Conservation (phyloP, 2,329 filamentous ascomycete genomes). For the Fusarium sp. region DNA sequence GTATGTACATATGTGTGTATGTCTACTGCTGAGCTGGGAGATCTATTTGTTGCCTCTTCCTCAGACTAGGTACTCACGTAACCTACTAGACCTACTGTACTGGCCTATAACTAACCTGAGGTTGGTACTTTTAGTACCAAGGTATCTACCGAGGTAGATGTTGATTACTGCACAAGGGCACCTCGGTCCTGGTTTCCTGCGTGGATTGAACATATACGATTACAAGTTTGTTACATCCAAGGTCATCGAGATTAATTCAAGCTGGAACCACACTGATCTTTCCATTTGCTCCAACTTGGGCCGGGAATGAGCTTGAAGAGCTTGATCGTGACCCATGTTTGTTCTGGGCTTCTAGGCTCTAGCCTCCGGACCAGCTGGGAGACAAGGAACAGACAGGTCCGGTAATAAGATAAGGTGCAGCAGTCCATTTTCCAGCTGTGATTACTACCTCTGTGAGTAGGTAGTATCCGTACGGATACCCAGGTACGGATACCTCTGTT, state of each 20-base stretch:
- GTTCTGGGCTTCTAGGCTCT: not conserved
- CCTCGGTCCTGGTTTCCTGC: not conserved
- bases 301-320: constrained; percentile 26
- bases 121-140: not conserved
- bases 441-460: not conserved
- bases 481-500: not conserved
- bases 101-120: not conserved
- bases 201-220: constrained; percentile 5
- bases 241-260: constrained; percentile 23
- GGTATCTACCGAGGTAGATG: not conserved
- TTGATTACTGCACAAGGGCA: not conserved
- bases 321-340: constrained; percentile 22
- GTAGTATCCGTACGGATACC: not conserved
- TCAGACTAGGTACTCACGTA: not conserved
- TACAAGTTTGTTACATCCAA: constrained; percentile 1
- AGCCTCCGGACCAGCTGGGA: constrained; percentile 1
- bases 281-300: constrained; percentile 18
- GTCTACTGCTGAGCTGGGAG: constrained; percentile 23
- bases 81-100: not conserved
- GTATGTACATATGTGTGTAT: not conserved
- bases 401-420: constrained; percentile 27
- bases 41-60: not conserved
- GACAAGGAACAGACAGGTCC: constrained; percentile 14
- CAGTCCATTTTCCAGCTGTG: constrained; percentile 9
- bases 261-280: not conserved